Base-by-base conservation (phyloP, 164 flowering plant genomes). In the Stephania cephalantha region DNA sequence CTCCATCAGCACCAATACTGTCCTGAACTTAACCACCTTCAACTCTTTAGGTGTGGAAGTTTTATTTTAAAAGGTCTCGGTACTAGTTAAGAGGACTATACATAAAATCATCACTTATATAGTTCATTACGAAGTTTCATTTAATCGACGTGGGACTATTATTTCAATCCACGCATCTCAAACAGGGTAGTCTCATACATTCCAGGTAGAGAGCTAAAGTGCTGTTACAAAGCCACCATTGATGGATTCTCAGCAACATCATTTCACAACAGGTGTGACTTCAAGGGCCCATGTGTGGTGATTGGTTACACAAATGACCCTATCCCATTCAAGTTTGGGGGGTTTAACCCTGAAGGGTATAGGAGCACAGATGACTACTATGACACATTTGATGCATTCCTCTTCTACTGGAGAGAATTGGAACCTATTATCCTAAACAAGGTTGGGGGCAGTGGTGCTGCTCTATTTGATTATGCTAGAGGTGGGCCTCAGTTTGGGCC, bases 401-500 rank as follows among this genome's bases (percentile, higher is more conserved):
- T 95, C 46, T 91, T 90, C 82, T 93, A 95, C 68, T 93, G 97
- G 97, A 69, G 78, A 29, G 80, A 75, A 11, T 82, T 83, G n/a
- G 46, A 76, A 7, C 95, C 96, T 22, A 73, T 91, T 3, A 71
- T 85, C 30, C 73, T 93, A 52, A 92, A 93, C 66, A 91, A 95
- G 78, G 90, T 95, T 30, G 99, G 99, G 4, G 98, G 97, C 2
- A 93, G 96, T 80, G 99, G 97, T 15, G 98, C 96, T 11, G 99
- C 98, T 6, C 92, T 93, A 6, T 95, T 95, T 73, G 99, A 93
- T 74, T 90, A 95, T 79, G 96, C 97, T 22, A 81, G 99, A 30
- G 96, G 96, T 9, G 99, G 98, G 35, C 98, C 98, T 0, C 97
- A 90, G 55, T 95, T 91, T 75, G 97, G 97, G 65, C 90, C 99